These are phyloP conservation scores for Ballota nigra DNA, from an alignment of 257 asterid genomes.

Conservation along the genomic window DNA sequence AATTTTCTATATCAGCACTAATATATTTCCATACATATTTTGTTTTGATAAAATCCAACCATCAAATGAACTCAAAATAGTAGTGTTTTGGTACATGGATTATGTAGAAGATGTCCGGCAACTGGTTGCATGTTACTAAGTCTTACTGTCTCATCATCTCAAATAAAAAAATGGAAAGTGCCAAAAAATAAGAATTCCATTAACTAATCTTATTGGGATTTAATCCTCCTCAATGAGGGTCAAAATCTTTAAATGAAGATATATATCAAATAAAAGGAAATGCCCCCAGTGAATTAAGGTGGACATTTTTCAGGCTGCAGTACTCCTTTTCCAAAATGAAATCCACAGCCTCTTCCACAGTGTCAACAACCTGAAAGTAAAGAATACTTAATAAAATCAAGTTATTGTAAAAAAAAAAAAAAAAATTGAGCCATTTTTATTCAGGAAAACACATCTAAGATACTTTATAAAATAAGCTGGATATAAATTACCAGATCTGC, in stretches of 20 bases:
- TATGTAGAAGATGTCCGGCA: not conserved
- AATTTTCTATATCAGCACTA: too few species aligned
- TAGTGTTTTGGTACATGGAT: not conserved
- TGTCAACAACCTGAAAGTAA: constrained; percentile 70
- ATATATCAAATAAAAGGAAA: not conserved
- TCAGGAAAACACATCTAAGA: not conserved
- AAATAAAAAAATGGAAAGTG: not conserved
- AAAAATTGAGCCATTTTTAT: too few species aligned
- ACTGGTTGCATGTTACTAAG: not conserved
- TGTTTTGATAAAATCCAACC: too few species aligned
- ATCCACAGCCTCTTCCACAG: constrained; percentile 84
- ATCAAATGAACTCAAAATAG: not conserved
- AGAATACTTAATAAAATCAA: not conserved
- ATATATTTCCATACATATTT: too few species aligned
- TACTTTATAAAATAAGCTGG: not conserved
- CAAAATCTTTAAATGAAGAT: not conserved
- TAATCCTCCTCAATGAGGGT: not conserved
- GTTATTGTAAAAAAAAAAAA: not conserved
- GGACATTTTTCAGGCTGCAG: constrained; percentile 26
- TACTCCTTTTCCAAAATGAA: constrained; percentile 63
- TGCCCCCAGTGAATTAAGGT: not conserved
- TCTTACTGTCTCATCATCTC: not conserved
- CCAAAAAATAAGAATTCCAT: not conserved
- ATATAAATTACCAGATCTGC: constrained; percentile 63
- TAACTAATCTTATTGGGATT: too few species aligned